phyloP scores from a whole-genome alignment of 1,139 yeast species.

The Kodamaea suecica region DNA sequence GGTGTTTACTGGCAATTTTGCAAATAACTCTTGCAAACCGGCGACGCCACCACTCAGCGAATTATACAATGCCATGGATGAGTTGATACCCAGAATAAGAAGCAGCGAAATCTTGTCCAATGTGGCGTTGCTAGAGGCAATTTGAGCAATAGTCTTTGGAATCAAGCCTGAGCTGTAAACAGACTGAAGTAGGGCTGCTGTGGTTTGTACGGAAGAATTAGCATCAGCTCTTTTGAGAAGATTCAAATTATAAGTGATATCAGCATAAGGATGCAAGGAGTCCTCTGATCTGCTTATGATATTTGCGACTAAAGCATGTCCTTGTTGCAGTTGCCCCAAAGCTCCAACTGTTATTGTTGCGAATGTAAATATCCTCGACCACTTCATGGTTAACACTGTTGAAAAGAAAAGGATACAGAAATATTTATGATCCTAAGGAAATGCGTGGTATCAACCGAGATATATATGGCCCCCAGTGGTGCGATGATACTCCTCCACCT shows the following conservation, averaged over 20 bases:
- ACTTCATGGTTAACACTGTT: slow-evolving; percentile 7
- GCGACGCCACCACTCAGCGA: slow-evolving; percentile 6
- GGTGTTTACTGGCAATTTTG: slow-evolving; percentile 17
- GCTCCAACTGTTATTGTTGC: slow-evolving; percentile 4
- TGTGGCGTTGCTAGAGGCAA: slow-evolving; percentile 24
- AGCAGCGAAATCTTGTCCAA: slow-evolving; percentile 16
- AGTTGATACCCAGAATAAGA: slow-evolving; percentile 8
- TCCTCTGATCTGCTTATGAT: slow-evolving; percentile 2
- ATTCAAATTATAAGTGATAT: not conserved
- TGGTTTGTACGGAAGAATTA: not conserved
- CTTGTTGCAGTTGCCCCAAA: slow-evolving; percentile 2
- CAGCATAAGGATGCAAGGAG: too few relatives aligned
- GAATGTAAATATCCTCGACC: slow-evolving; percentile 8
- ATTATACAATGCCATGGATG: slow-evolving; percentile 8
- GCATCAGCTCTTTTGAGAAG: not conserved
- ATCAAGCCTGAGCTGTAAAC: slow-evolving; percentile 26
- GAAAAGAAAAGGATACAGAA: too few relatives aligned
- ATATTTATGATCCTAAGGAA: too few relatives aligned
- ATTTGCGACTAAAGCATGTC: slow-evolving; percentile 3
- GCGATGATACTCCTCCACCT: too few relatives aligned
- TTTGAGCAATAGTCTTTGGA: slow-evolving; percentile 26
- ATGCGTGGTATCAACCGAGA: too few relatives aligned
- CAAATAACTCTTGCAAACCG: slow-evolving; percentile 2
- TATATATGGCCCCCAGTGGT: too few relatives aligned
- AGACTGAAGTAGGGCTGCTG: not conserved